Base-by-base conservation (phyloP, 495 filamentous ascomycete genomes). In the Lasiosphaeria miniovina region DNA sequence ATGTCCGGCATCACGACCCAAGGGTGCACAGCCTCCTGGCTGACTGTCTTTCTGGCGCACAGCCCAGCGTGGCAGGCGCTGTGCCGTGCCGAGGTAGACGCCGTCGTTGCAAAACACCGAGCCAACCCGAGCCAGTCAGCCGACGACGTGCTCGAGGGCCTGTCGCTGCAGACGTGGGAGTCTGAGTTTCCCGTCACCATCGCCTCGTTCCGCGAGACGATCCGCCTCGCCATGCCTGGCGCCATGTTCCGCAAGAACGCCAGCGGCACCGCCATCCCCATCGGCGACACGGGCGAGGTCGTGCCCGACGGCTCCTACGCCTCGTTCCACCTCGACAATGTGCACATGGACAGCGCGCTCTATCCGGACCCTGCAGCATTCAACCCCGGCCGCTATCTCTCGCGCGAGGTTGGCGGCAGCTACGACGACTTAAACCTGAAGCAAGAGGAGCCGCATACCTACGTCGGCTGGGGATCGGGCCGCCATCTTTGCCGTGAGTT, bases 131-230 rank as follows among this genome's bases (percentile, higher is more conserved):
- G 69, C 6, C 63, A 74, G 38, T 67, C 77, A 15, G 64, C 75
- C 6, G 55, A 64, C 35, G 75, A 79, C 3, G 65, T 74, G 15
- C 69, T 83, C 2, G 60, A 61, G 32, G 46, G 61, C 10, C 61
- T 83, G 6, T 64, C 73, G 2, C 46, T 80, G 54, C 73, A 76
- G 36, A 75, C 70, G 0, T 81, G 77, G 77, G 78, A 82, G 62
- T 49, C 53, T 40, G 69, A 75, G n/a, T 80, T 82, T 58, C 77
- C 75, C 3, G 36, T 73, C 15, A 63, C 79, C 38, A 72, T 80
- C 62, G 54, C 80, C 31, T 77, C 73, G 45, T 63, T 78, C 36
- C 61, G 68, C 32, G 79, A 82, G 59, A 71, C 62, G 45, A 81
- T 82, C 62, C 70, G 80, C 7, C 48, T 80, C 15, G 59, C 67